Evolutionary conservation across 1,284 basidiomycete genomes (phyloP).

Genomic region (Ceratobasidium papillatum): DNA sequence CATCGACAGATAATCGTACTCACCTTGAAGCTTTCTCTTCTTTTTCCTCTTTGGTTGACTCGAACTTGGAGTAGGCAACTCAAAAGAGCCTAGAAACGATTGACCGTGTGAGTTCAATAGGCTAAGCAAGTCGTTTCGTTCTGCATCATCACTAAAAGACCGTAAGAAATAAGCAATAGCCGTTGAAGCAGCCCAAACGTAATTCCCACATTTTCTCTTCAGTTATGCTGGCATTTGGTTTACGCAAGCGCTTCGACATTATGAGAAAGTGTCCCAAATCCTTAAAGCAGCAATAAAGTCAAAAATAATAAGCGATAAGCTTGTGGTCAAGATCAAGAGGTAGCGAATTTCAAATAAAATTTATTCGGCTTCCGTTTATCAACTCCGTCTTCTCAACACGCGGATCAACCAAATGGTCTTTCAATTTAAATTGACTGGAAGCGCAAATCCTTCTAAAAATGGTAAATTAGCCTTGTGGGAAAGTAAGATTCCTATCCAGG

Average conservation of each 20-base stretch:
- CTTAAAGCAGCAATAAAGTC: background rate
- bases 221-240: background rate
- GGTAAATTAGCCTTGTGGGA: background rate
- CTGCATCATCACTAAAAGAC: background rate
- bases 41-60: constrained; percentile 15
- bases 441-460: background rate
- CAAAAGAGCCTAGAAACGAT: constrained; percentile 32
- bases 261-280: background rate
- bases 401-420: background rate
- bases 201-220: constrained; percentile 1
- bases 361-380: background rate
- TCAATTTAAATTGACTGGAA: background rate
- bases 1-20: background rate
- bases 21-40: constrained; percentile 27
- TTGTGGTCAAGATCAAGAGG: constrained; percentile 8
- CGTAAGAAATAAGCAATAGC: background rate
- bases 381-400: background rate
- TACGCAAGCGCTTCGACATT: background rate
- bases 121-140: background rate
- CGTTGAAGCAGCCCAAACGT: background rate
- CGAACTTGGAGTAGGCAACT: background rate
- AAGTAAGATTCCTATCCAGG: background rate
- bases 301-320: too few species aligned
- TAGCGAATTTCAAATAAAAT: constrained; percentile 13
- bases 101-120: constrained; percentile 26